Conservation (phyloP, 371 early-diverging fungal species). For the Globomyces sp. region DNA sequence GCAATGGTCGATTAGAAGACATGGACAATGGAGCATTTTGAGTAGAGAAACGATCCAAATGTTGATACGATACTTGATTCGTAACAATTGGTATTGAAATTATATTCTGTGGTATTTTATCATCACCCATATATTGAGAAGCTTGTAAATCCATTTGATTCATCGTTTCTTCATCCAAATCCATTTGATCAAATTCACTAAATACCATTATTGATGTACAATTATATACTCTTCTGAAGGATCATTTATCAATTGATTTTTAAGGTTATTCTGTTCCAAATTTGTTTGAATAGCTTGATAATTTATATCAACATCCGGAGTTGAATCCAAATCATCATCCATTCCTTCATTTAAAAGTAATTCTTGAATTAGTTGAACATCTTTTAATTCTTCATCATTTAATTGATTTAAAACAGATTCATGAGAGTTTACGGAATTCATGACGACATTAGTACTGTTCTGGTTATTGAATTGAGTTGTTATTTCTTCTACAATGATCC, state of each 20-base stretch:
- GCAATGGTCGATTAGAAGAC: too few relatives aligned
- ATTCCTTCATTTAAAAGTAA: conserved; percentile 1
- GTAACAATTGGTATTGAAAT: too few relatives aligned
- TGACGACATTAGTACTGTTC: too few relatives aligned
- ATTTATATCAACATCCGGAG: neutral
- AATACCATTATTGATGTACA: neutral
- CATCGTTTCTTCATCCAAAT: conserved; percentile 2
- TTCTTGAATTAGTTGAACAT: neutral
- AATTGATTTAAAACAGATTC: neutral
- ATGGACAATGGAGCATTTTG: too few relatives aligned
- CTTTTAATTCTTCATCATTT: conserved; percentile 8
- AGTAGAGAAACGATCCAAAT: too few relatives aligned
- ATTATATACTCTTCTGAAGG: neutral
- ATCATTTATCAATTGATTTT: neutral
- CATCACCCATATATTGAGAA: neutral
- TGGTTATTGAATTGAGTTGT: too few relatives aligned
- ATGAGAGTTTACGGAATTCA: too few relatives aligned
- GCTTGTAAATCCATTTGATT: conserved; percentile 2
- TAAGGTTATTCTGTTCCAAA: neutral
- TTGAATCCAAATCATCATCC: conserved; percentile 6
- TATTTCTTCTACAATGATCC: too few relatives aligned
- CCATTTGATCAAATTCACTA: conserved; percentile 2
- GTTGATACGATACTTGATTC: too few relatives aligned
- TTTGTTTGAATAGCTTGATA: neutral
- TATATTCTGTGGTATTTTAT: too few relatives aligned